A percentile compares a stretch with the other conserved stretches of the same genome.
Evolutionary conservation across 177 flowering plant species (phyloP).

Genomic region (Vitis hybrid): DNA sequence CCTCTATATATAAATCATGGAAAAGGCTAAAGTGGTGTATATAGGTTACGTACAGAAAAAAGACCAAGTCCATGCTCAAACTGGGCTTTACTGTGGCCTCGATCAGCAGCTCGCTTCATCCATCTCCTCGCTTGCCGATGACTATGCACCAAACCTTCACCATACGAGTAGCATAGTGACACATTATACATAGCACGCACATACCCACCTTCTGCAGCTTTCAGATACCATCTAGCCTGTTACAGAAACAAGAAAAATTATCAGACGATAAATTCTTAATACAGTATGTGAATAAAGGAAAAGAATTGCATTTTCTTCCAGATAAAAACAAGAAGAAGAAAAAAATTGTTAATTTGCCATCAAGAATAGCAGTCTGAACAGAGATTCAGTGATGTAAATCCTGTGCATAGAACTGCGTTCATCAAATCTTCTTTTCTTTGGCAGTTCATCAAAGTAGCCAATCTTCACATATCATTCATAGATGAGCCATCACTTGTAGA

Average conservation of each 20-base stretch:
- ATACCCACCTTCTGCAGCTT: slow-evolving; percentile 92
- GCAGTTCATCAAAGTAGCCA: too few relatives aligned
- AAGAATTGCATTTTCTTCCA: not conserved
- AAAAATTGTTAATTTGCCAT: too few relatives aligned
- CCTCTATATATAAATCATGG: not conserved
- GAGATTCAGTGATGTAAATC: too few relatives aligned
- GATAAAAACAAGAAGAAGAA: not conserved
- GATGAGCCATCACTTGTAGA: too few relatives aligned
- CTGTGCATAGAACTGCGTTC: too few relatives aligned
- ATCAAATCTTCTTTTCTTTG: too few relatives aligned
- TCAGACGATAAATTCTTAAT: not conserved
- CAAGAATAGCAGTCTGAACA: too few relatives aligned
- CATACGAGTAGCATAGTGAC: slow-evolving; percentile 71
- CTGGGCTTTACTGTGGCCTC: slow-evolving; percentile 89
- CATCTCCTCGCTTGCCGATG: slow-evolving; percentile 68
- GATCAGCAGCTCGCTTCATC: slow-evolving; percentile 97
- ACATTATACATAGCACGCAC: slow-evolving; percentile 92
- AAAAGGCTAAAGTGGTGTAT: not conserved
- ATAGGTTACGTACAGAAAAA: slow-evolving; percentile 60
- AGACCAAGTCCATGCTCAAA: slow-evolving; percentile 82
- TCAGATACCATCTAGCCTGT: slow-evolving; percentile 83
- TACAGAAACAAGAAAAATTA: slow-evolving; percentile 3
- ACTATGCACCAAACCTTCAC: slow-evolving; percentile 64
- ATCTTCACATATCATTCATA: too few relatives aligned
- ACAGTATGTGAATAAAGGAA: not conserved